A percentile compares a stretch with the other conserved stretches of the same genome.
phyloP scores from a whole-genome alignment of 2,329 filamentous ascomycete genomes.

The Xenoacremonium recifei region DNA sequence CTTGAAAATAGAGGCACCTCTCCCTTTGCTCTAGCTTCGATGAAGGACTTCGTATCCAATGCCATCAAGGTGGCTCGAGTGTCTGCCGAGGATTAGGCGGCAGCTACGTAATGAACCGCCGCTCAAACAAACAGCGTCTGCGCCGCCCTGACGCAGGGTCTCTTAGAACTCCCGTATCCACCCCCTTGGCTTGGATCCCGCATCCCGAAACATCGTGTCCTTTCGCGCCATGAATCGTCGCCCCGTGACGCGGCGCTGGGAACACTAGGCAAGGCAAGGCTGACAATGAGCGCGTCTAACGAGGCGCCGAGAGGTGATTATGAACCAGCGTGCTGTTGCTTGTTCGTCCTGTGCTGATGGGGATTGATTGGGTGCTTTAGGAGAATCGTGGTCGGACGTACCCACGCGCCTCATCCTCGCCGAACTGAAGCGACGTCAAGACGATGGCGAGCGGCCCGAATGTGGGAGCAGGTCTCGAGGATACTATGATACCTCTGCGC shows the following conservation, averaged over 20 bases:
- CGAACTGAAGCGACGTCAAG: slow-evolving; percentile 50
- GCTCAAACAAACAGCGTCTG: slow-evolving; percentile 19
- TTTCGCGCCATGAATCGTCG: slow-evolving; percentile 22
- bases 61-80: too few relatives aligned
- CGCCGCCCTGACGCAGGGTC: slow-evolving; percentile 24
- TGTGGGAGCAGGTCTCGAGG: slow-evolving; percentile 54
- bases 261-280: slow-evolving; percentile 9
- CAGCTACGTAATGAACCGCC: not conserved
- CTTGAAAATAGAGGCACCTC: too few relatives aligned
- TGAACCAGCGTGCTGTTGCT: not conserved
- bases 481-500: slow-evolving; percentile 63
- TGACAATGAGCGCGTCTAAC: slow-evolving; percentile 17
- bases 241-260: slow-evolving; percentile 16
- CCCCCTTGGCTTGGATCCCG: not conserved
- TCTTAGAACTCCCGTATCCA: slow-evolving; percentile 2
- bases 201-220: slow-evolving; percentile 17
- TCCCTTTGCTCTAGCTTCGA: too few relatives aligned
- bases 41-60: too few relatives aligned
- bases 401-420: slow-evolving; percentile 51
- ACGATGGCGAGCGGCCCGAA: slow-evolving; percentile 41
- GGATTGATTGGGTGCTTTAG: slow-evolving; percentile 15
- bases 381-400: slow-evolving; percentile 45
- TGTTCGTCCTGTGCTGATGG: not conserved
- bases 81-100: slow-evolving; percentile 27
- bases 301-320: slow-evolving; percentile 20